Conservation (phyloP, 2,329 filamentous ascomycete species). For the Cytospora schulzeri region DNA sequence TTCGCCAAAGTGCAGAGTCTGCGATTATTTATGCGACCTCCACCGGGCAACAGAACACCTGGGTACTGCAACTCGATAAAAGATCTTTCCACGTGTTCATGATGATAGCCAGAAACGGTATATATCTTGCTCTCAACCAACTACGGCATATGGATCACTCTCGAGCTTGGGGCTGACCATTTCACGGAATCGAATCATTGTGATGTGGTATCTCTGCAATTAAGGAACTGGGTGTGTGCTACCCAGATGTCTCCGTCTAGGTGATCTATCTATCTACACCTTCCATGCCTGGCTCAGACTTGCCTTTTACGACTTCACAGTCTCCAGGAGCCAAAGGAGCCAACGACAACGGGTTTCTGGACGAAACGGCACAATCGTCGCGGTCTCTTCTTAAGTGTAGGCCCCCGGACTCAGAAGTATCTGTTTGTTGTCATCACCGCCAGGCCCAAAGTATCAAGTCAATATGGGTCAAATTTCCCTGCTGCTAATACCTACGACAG, state of each 20-base stretch:
- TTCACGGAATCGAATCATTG: not conserved
- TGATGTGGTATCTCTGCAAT: not conserved
- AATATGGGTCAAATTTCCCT: not conserved
- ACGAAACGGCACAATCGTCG: conserved; percentile 52
- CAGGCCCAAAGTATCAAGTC: conserved; percentile 31
- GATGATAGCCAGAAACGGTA: too few relatives aligned
- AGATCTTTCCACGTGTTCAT: too few relatives aligned
- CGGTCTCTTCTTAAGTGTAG: conserved; percentile 11
- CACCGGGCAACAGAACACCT: too few relatives aligned
- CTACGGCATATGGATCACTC: too few relatives aligned
- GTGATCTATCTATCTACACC: too few relatives aligned
- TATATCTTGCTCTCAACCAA: too few relatives aligned
- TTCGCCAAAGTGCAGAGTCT: too few relatives aligned
- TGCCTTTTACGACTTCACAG: conserved; percentile 42
- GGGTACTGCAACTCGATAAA: too few relatives aligned
- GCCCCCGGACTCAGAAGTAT: conserved; percentile 69
- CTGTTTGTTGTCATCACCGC: conserved; percentile 70
- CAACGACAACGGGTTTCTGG: conserved; percentile 47
- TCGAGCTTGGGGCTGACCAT: too few relatives aligned
- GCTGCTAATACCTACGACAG: conserved; percentile 42
- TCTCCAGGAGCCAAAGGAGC: conserved; percentile 33
- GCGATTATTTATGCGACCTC: too few relatives aligned
- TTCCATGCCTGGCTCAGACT: conserved; percentile 39
- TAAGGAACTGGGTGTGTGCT: not conserved
- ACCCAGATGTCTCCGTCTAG: not conserved